Evolutionary conservation across 331 rosid species (phyloP).

Genomic region (Malus hybrid): DNA sequence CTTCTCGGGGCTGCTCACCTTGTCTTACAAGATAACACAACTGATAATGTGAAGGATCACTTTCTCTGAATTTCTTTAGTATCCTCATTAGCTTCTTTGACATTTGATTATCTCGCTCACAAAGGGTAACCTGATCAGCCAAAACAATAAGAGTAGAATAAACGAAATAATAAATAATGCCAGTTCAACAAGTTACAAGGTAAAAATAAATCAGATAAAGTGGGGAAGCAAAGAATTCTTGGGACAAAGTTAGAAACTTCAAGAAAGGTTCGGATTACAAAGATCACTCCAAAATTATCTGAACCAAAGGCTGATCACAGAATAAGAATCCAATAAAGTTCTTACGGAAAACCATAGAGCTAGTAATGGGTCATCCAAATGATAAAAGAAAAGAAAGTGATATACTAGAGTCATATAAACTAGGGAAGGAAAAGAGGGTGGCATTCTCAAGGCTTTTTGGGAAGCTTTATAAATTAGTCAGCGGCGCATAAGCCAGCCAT

Average conservation of each 20-base stretch:
- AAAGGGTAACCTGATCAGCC: conserved; percentile 51
- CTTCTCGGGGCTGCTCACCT: conserved; percentile 97
- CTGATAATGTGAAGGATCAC: conserved; percentile 54
- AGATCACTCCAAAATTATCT: not conserved
- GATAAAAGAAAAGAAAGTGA: not conserved
- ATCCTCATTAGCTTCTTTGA: conserved; percentile 64
- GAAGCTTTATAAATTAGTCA: not conserved
- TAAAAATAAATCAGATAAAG: not conserved
- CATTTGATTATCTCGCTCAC: conserved; percentile 67
- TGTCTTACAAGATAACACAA: conserved; percentile 84
- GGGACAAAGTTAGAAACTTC: not conserved
- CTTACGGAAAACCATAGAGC: not conserved
- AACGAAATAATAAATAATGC: conserved; percentile 4
- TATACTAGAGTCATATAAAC: not conserved
- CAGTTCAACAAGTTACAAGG: not conserved
- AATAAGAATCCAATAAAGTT: not conserved
- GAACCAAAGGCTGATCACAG: not conserved
- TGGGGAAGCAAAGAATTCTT: not conserved
- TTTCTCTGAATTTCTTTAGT: conserved; percentile 60
- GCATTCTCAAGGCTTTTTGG: not conserved
- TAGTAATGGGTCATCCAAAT: not conserved
- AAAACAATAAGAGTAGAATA: conserved; percentile 14
- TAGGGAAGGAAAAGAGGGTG: not conserved
- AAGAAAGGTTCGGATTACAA: not conserved
- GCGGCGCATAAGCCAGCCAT: not conserved